phyloP scores from a whole-genome alignment of 2,329 filamentous ascomycete genomes.

The Coniochaeta pulveracea region DNA sequence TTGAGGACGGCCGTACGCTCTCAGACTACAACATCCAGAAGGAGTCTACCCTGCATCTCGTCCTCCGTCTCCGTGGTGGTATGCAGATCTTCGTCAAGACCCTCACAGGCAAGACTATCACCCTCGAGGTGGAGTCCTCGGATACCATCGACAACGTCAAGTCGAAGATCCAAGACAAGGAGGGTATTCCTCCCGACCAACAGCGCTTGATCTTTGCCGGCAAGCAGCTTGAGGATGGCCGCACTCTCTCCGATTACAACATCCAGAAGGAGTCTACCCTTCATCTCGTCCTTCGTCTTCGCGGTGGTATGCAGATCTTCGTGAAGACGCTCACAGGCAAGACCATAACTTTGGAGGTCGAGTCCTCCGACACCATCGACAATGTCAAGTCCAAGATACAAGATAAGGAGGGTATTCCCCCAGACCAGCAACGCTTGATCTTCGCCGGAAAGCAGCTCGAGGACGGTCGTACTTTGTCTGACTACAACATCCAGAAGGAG shows the following conservation, averaged over 20 bases:
- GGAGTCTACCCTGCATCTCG: slow-evolving; percentile 61
- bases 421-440: slow-evolving; percentile 88
- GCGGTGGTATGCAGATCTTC: slow-evolving; percentile 84
- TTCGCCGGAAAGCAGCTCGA: slow-evolving; percentile 91
- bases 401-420: slow-evolving; percentile 87
- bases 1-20: slow-evolving; percentile 38
- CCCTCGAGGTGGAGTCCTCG: slow-evolving; percentile 76
- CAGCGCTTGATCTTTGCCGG: slow-evolving; percentile 94
- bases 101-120: slow-evolving; percentile 89
- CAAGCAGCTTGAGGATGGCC: slow-evolving; percentile 92
- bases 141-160: slow-evolving; percentile 97
- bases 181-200: slow-evolving; percentile 91
- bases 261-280: slow-evolving; percentile 89
- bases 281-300: slow-evolving; percentile 75
- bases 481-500: slow-evolving; percentile 97
- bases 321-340: slow-evolving; percentile 85
- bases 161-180: slow-evolving; percentile 95
- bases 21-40: slow-evolving; percentile 48
- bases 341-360: slow-evolving; percentile 87
- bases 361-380: slow-evolving; percentile 83
- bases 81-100: slow-evolving; percentile 73
- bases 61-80: slow-evolving; percentile 58
- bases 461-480: slow-evolving; percentile 79
- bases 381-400: slow-evolving; percentile 93
- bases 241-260: slow-evolving; percentile 85